A percentile compares a stretch with the other conserved stretches of the same genome.
phyloP scores from a whole-genome alignment of 2,329 filamentous ascomycete genomes.

The Alternaria metachromatica region DNA sequence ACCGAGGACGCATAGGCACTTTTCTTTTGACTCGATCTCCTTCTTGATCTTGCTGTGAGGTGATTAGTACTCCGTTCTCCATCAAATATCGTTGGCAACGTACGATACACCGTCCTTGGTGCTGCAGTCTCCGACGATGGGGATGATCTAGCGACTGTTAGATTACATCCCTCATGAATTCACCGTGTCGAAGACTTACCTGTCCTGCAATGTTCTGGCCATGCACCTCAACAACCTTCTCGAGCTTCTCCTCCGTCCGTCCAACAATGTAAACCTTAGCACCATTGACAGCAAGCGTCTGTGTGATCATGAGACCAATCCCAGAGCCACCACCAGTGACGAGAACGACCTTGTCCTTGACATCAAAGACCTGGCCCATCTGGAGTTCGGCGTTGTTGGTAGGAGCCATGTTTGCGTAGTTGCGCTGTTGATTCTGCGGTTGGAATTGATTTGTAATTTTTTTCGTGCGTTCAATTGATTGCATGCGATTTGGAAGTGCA shows the following conservation, averaged over 20 bases:
- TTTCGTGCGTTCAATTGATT: slow-evolving; percentile 15
- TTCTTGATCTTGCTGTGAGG: slow-evolving; percentile 47
- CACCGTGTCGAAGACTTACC: background rate
- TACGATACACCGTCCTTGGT: slow-evolving; percentile 53
- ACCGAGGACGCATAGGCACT: slow-evolving; percentile 54
- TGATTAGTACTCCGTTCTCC: slow-evolving; percentile 1
- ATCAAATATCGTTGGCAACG: background rate
- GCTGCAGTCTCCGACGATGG: slow-evolving; percentile 53
- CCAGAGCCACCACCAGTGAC: slow-evolving; percentile 56
- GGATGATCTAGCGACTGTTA: slow-evolving; percentile 46
- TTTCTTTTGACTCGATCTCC: slow-evolving; percentile 53
- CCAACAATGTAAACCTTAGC: slow-evolving; percentile 58
- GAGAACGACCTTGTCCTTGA: slow-evolving; percentile 51
- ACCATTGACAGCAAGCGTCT: slow-evolving; percentile 56
- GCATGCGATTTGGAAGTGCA: slow-evolving; percentile 9
- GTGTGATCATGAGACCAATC: slow-evolving; percentile 57
- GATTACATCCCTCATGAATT: background rate
- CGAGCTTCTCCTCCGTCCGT: slow-evolving; percentile 56
- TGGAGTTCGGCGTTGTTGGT: slow-evolving; percentile 43
- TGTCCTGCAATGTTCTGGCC: slow-evolving; percentile 53
- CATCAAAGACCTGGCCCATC: slow-evolving; percentile 44
- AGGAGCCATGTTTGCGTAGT: slow-evolving; percentile 37
- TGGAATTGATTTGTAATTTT: slow-evolving; percentile 20
- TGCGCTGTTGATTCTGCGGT: slow-evolving; percentile 14
- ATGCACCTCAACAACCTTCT: slow-evolving; percentile 54